Conservation (phyloP, 176 grass and related monocot species). For the Lolium multiflorum region DNA sequence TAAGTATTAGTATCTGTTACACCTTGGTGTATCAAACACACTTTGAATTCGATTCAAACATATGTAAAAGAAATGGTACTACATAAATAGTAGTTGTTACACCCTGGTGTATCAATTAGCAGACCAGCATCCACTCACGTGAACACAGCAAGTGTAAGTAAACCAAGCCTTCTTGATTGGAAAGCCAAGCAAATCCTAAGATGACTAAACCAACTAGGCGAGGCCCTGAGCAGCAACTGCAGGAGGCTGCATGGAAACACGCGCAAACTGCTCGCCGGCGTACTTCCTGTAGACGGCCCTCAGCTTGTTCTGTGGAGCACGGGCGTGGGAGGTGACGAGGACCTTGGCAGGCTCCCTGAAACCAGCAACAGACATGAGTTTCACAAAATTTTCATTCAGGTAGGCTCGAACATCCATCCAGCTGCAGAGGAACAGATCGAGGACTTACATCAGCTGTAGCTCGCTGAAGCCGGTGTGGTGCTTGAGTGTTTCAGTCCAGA, state of each 20-base stretch:
- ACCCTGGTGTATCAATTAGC: not conserved
- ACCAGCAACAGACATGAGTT: not conserved
- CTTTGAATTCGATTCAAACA: not conserved
- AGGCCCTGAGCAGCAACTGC: not conserved
- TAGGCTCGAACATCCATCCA: not conserved
- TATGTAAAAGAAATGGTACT: not conserved
- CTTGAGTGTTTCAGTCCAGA: conserved; percentile 74
- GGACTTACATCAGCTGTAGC: conserved; percentile 52
- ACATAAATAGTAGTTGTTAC: not conserved
- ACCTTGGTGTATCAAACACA: conserved; percentile 14
- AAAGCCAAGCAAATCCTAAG: not conserved
- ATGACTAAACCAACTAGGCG: conserved; percentile 5
- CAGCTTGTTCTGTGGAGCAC: conserved; percentile 41
- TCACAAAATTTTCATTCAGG: not conserved
- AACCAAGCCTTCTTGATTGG: conserved; percentile 20
- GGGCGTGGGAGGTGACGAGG: conserved; percentile 42
- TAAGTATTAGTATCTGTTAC: not conserved
- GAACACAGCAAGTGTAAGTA: not conserved
- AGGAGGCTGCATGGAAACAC: conserved; percentile 40
- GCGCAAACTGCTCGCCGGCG: conserved; percentile 25
- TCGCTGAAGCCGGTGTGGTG: conserved; percentile 62
- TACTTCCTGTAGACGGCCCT: conserved; percentile 64
- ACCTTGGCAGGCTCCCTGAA: conserved; percentile 52
- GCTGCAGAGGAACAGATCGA: not conserved
- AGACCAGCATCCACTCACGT: conserved; percentile 8